Base-by-base conservation (phyloP, 2,329 filamentous ascomycete genomes). In the Phialocephala subalpina region DNA sequence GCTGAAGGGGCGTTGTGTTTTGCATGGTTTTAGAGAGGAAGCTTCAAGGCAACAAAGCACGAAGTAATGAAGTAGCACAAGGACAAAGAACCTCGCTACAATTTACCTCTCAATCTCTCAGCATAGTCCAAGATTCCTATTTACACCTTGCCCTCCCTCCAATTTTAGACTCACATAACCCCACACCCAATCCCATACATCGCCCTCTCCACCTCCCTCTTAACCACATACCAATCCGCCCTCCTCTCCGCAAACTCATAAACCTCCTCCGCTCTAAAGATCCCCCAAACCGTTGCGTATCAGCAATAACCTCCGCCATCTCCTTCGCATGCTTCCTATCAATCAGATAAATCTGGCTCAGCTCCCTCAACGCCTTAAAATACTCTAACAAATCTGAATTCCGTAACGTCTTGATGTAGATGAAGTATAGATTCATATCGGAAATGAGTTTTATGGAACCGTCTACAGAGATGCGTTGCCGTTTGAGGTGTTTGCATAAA, bases 401-500 rank as follows among this genome's bases (percentile, higher is more conserved):
- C 72, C 87, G 88, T 60, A 99, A 86, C 1, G 90, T 91, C 67
- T 90, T 84, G 67, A 97, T 88, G 80, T 95, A 98, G 60, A 90
- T 84, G 77, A 93, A 93, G 82, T 97, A 98, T 65, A 96, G 87
- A 76, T 96, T 97, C 88, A 97, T 97, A 82, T 99, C 96, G 67
- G 93, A 94, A 76, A 99, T 98, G 69, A 99, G 87, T 78, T 92
- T 94, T 76, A 98, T 88, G 22, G 96, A 93, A 63, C 96, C 96
- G 67, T 93, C 90, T 29, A 93, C 92, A 77, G 91, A 95, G 79
- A 99, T 88, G 63, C 96, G 90, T 82, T 98, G 96, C 11, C 95
- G 91, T 82, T 99, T 99, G 71, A 99, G 86, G 80, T 99, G 96
- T 81, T 99, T 99, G 85, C 95, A 97, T 59, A 99, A 84, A 20